phyloP scores from a whole-genome alignment of 2,329 filamentous ascomycete species.

The Cadophora sp. region DNA sequence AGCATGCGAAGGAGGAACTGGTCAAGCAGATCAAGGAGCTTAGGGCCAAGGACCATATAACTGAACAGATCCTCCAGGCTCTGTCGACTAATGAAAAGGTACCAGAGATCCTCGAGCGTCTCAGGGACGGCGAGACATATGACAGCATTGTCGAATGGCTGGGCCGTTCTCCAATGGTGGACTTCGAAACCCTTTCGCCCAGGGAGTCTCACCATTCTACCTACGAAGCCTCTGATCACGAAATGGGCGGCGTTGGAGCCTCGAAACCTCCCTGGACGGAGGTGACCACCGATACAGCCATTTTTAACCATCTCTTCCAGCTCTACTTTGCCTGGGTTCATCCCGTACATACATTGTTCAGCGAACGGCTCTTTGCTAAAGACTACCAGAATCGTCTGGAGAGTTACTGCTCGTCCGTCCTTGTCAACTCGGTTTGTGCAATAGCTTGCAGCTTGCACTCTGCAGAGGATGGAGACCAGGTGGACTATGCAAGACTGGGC shows the following conservation, averaged over 20 bases:
- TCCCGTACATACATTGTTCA: conserved; percentile 46
- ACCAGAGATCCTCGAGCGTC: conserved; percentile 42
- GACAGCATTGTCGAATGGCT: conserved; percentile 43
- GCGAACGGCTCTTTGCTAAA: conserved; percentile 42
- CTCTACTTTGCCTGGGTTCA: conserved; percentile 48
- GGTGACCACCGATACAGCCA: conserved; percentile 38
- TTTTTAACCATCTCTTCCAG: conserved; percentile 44
- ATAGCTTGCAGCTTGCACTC: conserved; percentile 45
- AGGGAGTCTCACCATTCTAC: conserved; percentile 38
- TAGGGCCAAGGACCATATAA: conserved; percentile 40
- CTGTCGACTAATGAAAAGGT: conserved; percentile 42
- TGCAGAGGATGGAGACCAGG: conserved; percentile 30
- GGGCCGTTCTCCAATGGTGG: conserved; percentile 35
- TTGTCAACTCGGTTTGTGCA: conserved; percentile 46
- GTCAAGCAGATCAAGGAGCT: conserved; percentile 45
- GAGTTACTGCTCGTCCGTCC: conserved; percentile 40
- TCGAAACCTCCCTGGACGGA: conserved; percentile 38
- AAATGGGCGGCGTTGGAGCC: conserved; percentile 33
- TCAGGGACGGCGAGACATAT: conserved; percentile 42
- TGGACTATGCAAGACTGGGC: conserved; percentile 40
- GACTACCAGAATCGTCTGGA: conserved; percentile 36
- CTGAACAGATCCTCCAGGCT: conserved; percentile 42
- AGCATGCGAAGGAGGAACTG: conserved; percentile 46
- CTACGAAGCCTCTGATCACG: conserved; percentile 39
- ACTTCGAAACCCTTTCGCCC: conserved; percentile 38